A percentile compares a stretch with the other conserved stretches of the same genome.
phyloP scores from a whole-genome alignment of 305 asterid genomes.

The Ajuga reptans region DNA sequence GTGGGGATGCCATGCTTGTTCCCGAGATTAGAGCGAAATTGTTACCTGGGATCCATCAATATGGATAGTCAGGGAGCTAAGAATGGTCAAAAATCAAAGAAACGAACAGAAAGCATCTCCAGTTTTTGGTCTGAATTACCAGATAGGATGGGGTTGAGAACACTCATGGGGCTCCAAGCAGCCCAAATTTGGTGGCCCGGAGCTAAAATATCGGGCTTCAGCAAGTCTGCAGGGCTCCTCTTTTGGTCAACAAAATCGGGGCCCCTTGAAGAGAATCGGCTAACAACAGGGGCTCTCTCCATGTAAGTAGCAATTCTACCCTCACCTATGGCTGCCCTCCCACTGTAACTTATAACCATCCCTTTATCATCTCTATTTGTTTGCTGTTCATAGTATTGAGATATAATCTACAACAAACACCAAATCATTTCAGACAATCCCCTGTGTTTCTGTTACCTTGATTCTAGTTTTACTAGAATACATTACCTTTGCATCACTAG shows the following conservation, averaged over 20 bases:
- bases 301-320: constrained; percentile 66
- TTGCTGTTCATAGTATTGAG: constrained; percentile 50
- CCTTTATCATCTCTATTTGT: constrained; percentile 47
- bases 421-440: background rate
- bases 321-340: constrained; percentile 72
- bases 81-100: background rate
- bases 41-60: constrained; percentile 36
- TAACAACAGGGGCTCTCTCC: constrained; percentile 68
- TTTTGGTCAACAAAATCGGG: constrained; percentile 59
- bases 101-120: background rate
- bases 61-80: background rate
- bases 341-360: constrained; percentile 36
- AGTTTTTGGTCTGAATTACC: constrained; percentile 32
- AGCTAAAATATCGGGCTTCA: constrained; percentile 88
- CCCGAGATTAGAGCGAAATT: constrained; percentile 68
- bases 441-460: background rate
- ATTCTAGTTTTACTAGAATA: background rate
- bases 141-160: constrained; percentile 45
- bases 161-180: constrained; percentile 96
- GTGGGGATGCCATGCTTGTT: constrained; percentile 97
- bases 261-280: constrained; percentile 88
- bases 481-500: constrained; percentile 50
- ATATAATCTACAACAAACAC: constrained; percentile 37
- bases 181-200: constrained; percentile 97
- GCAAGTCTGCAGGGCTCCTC: constrained; percentile 61